Evolutionary conservation across 768 basidiomycete genomes (phyloP), one percentile per base, ranked within the genome.

Genomic region (Harrya chromipes): DNA sequence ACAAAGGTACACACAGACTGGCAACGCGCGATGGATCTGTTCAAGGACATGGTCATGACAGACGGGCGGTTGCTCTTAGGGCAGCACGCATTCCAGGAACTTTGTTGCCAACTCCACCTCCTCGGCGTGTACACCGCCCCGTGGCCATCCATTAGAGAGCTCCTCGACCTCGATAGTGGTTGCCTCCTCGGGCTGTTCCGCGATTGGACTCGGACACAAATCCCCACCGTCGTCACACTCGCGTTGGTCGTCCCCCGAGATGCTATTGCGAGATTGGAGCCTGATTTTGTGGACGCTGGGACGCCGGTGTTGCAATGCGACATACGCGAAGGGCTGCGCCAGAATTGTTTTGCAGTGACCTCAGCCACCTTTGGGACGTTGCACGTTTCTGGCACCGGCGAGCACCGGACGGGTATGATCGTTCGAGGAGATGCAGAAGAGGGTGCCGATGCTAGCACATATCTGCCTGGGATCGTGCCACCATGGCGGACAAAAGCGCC

Each of bases 81-180:
- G 34, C 58, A 43, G 10, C 56, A 65, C 20, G 65, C 70, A 33
- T 70, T 70, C 46, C 77, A 80, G 46, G 80, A 82, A 38, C 56
- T 82, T 7, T 73, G 63, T 34, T 60, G 66, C 6, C 73, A 76
- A 3, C 61, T 81, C 0, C 70, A 78, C 49, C 64, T 71, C 9
- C 64, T 72, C 12, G 72, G 67, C 2, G 55, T 81, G 1, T 61
- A 71, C 53, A 70, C 70, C 29, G 21, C 41, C 11, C 23, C 37
- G 9, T 54, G 56, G 41, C n/a, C 52, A 8, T 47, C 33, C 0
- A 2, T 33, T 2, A 33, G 33, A 33, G 33, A 33, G 13, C 33
- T 33, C 6, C 6, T 33, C 14, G 33, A 33, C 33, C 33, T 33
- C 33, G 33, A 33, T 16, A 33, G 14, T 33, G 6, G 6, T 16